A percentile compares a stretch with the other conserved stretches of the same genome.
Evolutionary conservation across 1,284 basidiomycete species (phyloP).

Genomic region (Boletellus deceptivus): DNA sequence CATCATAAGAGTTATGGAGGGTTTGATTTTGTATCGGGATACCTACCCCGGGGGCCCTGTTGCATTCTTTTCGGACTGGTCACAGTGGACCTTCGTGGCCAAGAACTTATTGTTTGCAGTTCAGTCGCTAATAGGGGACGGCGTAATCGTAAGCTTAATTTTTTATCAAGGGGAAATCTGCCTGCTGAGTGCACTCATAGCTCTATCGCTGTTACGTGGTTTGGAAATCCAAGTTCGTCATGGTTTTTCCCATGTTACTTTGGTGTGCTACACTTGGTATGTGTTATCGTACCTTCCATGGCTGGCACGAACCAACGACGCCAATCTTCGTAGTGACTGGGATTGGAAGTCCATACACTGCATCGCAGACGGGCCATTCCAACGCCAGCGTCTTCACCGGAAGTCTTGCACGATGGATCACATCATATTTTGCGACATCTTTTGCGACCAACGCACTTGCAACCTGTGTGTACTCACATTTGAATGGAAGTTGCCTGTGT

Average conservation of each 20-base stretch:
- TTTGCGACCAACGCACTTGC: not conserved
- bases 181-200: not conserved
- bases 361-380: not conserved
- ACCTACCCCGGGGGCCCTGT: not conserved
- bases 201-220: not conserved
- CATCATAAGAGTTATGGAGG: not conserved
- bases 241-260: not conserved
- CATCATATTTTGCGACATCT: not conserved
- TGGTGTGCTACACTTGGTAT: not conserved
- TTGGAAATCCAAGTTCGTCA: not conserved
- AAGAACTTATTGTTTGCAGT: not conserved
- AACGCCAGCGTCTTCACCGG: not conserved
- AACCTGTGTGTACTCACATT: not conserved
- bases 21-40: not conserved
- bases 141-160: not conserved
- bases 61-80: not conserved
- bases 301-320: not conserved
- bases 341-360: not conserved
- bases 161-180: not conserved
- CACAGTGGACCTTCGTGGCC: not conserved
- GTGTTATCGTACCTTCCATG: not conserved
- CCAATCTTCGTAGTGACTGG: not conserved
- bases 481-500: not conserved
- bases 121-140: not conserved
- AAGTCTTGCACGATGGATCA: not conserved